Evolutionary conservation across 192 early-diverging fungal genomes (phyloP).

Genomic region (Jimgerdemannia flammicorona): DNA sequence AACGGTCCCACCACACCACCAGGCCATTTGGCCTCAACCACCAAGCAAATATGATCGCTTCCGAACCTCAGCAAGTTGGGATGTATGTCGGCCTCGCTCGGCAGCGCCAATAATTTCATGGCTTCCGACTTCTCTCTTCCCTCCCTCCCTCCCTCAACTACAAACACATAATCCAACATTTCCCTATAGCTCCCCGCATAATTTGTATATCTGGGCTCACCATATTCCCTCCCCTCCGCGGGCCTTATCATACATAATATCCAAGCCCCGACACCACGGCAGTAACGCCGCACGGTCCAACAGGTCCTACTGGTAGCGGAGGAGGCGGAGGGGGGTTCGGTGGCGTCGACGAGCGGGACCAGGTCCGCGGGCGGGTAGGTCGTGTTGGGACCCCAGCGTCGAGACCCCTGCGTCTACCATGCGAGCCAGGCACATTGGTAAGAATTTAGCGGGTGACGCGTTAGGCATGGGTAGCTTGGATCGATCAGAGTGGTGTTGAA

Average conservation of each 20-base stretch:
- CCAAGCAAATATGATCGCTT: constrained; percentile 14
- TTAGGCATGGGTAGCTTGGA: constrained; percentile 15
- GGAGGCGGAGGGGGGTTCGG: too few species aligned
- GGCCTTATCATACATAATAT: constrained; percentile 12
- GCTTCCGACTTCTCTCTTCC: not conserved
- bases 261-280: constrained; percentile 13
- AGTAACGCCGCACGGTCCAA: not conserved
- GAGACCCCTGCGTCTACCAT: constrained; percentile 3
- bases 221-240: not conserved
- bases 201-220: constrained; percentile 29
- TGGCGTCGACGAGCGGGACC: too few species aligned
- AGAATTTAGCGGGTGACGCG: constrained; percentile 5
- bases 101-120: constrained; percentile 3
- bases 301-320: not conserved
- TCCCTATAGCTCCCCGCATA: constrained; percentile 22
- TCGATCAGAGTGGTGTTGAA: constrained; percentile 24
- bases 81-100: constrained; percentile 12
- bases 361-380: not conserved
- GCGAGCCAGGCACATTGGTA: constrained; percentile 10
- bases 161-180: constrained; percentile 31
- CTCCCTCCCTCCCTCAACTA: not conserved
- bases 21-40: constrained; percentile 11
- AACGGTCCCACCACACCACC: too few species aligned
- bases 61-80: constrained; percentile 29
- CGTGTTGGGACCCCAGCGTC: not conserved